Conservation (phyloP, 2,329 filamentous ascomycete species). For the Cladorrhinum sp. region DNA sequence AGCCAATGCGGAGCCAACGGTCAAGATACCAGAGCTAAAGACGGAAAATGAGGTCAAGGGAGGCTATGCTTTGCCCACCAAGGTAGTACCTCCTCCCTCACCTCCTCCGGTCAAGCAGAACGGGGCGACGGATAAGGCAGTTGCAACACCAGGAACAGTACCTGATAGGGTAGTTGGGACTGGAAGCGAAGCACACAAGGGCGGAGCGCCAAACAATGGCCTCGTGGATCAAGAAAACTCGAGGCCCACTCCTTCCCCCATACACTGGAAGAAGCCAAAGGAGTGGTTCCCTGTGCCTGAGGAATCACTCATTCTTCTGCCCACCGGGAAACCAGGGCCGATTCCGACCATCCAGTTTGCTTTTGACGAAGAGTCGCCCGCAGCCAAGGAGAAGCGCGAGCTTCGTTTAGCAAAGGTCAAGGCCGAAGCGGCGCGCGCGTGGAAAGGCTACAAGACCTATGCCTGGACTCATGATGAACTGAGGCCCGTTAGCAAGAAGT, state of each 20-base stretch:
- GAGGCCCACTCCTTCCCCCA: constrained; percentile 29
- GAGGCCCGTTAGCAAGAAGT: constrained; percentile 63
- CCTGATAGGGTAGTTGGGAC: constrained; percentile 31
- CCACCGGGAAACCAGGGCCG: constrained; percentile 63
- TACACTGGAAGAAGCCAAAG: constrained; percentile 70
- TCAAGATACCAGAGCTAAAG: constrained; percentile 32
- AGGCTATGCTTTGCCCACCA: constrained; percentile 29
- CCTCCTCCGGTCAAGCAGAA: constrained; percentile 7
- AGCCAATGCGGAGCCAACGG: constrained; percentile 5
- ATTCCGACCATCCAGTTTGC: constrained; percentile 75
- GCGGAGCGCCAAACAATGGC: constrained; percentile 17
- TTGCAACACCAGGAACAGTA: constrained; percentile 28
- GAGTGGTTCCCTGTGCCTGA: constrained; percentile 76
- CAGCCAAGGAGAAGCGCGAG: constrained; percentile 59
- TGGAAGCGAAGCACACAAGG: constrained; percentile 23
- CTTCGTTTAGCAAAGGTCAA: constrained; percentile 66
- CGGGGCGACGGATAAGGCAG: not conserved
- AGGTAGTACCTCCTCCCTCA: constrained; percentile 24
- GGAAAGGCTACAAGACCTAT: constrained; percentile 74
- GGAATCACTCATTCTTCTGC: constrained; percentile 70
- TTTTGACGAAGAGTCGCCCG: constrained; percentile 64
- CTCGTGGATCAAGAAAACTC: constrained; percentile 20
- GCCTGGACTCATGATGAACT: constrained; percentile 90
- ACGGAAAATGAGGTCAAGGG: constrained; percentile 28
- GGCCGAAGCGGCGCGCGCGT: constrained; percentile 71